Base-by-base conservation (phyloP, 805 yeast genomes). In the Kodamaea nitidulidarum region DNA sequence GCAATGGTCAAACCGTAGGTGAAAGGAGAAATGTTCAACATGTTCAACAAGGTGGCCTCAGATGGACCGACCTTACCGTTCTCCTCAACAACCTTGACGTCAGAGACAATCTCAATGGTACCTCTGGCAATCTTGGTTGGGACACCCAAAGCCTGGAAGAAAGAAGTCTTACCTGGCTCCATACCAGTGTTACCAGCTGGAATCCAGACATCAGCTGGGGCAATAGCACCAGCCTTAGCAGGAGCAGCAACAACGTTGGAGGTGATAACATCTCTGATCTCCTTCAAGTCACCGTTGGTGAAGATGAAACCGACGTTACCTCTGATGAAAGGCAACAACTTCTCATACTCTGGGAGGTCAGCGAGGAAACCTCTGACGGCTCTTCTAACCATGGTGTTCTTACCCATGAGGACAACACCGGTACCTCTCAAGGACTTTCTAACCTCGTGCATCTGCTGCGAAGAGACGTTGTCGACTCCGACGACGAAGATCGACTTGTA, bases 41-140 rank as follows among this genome's bases (percentile, higher is more conserved):
- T 87, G 88, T 93, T 93, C 72, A 93, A 84, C 76, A 93, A 80
- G 58, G 96, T 69, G 60, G 99, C 98, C 81, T 93, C 99, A 61
- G 98, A 93, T 63, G 91, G 95, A 79, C 99, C 99, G 65, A 93
- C 98, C 75, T 76, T 87, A 68, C 66, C 65, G 64, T 87, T 86
- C 51, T 83, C 81, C 51, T 76, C 80, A 65, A 90, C 95, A 69
- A 93, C 96, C 80, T 86, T 86, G 65, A 93, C 95, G 68, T 93
- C 98, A 61, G 84, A 74, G 72, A 88, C 88, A 75, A 93, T 93
- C 80, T 93, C 99, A 83, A 93, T 93, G 77, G 96, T 88, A 93
- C 99, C 99, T 86, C 99, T 90, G 75, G 96, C 93, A 88, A 93
- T 93, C 95, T 93, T 93, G 87, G 99, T 93, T 82, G 98, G 98